These are phyloP conservation scores for Psilocybe tampanensis DNA, from an alignment of 768 basidiomycete genomes.

Conservation along the genomic window DNA sequence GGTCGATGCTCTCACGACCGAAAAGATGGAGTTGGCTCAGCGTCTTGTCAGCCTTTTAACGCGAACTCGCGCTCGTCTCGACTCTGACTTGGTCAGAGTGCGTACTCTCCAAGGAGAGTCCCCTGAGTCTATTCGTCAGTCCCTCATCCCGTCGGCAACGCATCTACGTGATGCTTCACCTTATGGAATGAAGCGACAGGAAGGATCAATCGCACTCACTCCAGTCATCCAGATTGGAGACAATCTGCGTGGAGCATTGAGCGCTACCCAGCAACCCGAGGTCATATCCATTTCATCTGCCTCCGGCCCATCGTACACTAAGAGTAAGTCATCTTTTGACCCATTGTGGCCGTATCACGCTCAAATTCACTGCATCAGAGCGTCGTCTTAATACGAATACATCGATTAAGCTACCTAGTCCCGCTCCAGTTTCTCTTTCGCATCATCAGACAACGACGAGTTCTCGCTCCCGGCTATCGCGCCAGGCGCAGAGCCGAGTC, in stretches of 20 bases:
- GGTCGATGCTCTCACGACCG: slow-evolving; percentile 36
- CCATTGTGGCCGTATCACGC: neutral
- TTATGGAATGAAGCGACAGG: slow-evolving; percentile 19
- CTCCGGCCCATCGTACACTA: slow-evolving; percentile 29
- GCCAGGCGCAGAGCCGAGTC: slow-evolving; percentile 29
- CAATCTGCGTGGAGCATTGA: slow-evolving; percentile 32
- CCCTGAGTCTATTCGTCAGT: slow-evolving; percentile 22
- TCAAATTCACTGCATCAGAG: slow-evolving; percentile 23
- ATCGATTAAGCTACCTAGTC: slow-evolving; percentile 40
- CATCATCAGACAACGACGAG: slow-evolving; percentile 21
- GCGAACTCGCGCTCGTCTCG: slow-evolving; percentile 42
- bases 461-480: slow-evolving; percentile 37
- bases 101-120: slow-evolving; percentile 40
- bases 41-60: slow-evolving; percentile 43
- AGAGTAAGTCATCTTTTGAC: slow-evolving; percentile 28
- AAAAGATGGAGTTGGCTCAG: slow-evolving; percentile 42
- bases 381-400: slow-evolving; percentile 34
- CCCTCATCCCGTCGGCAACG: slow-evolving; percentile 11
- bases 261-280: slow-evolving; percentile 4
- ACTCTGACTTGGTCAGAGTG: slow-evolving; percentile 42
- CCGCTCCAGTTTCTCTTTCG: slow-evolving; percentile 25
- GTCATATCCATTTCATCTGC: slow-evolving; percentile 14
- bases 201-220: slow-evolving; percentile 20
- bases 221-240: slow-evolving; percentile 34
- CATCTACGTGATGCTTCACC: slow-evolving; percentile 18